phyloP scores from a whole-genome alignment of 257 asterid species.

The Solanum paucissectum region DNA sequence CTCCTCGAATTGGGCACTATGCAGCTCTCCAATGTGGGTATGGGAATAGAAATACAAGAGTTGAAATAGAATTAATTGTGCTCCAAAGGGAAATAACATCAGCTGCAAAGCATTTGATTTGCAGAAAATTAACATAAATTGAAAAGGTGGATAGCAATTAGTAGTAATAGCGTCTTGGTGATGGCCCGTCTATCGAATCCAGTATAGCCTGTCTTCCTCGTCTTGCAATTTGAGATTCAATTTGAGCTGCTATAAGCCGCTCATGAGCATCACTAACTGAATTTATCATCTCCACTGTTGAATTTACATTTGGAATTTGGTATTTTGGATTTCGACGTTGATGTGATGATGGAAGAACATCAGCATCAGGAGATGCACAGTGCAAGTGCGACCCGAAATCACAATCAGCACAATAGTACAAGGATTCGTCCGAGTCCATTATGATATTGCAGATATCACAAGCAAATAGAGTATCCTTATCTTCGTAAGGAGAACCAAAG shows the following conservation, averaged over 20 bases:
- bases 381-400: constrained; percentile 7
- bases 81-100: neutral
- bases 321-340: neutral
- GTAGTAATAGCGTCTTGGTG: neutral
- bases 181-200: neutral
- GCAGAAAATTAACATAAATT: neutral
- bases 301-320: neutral
- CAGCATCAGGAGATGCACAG: neutral
- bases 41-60: neutral
- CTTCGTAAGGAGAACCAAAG: neutral
- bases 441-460: neutral
- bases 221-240: neutral
- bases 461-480: neutral
- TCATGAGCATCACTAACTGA: neutral
- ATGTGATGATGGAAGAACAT: neutral
- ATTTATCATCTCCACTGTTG: neutral
- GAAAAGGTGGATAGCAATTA: neutral
- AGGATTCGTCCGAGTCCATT: neutral
- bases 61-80: too few species aligned
- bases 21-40: too few species aligned
- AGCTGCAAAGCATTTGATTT: neutral
- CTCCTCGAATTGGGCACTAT: too few species aligned
- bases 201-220: neutral
- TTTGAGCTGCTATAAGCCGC: neutral
- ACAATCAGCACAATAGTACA: constrained; percentile 7